phyloP scores from a whole-genome alignment of 2,329 filamentous ascomycete genomes.

The Didymella glomerata region DNA sequence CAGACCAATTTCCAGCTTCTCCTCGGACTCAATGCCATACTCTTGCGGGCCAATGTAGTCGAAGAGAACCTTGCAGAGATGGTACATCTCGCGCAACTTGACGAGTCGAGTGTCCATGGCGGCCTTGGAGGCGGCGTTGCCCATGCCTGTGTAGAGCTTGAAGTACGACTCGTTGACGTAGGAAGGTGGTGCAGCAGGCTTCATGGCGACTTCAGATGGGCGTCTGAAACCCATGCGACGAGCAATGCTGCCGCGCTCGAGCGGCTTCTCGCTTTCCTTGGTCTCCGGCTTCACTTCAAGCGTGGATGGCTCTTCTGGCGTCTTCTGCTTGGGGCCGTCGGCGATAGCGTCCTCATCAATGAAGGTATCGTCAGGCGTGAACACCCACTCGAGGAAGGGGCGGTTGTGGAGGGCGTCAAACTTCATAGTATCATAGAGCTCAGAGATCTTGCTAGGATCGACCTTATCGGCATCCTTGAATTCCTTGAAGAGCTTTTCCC shows the following conservation, averaged over 20 bases:
- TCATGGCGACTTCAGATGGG: conserved; percentile 55
- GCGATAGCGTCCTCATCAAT: conserved; percentile 67
- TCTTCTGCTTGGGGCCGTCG: conserved; percentile 46
- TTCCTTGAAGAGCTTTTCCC: conserved; percentile 97
- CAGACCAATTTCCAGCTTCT: conserved; percentile 98
- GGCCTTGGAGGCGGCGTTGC: conserved; percentile 65
- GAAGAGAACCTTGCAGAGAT: conserved; percentile 91
- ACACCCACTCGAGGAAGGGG: conserved; percentile 96
- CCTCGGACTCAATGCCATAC: conserved; percentile 92
- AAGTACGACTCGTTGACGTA: conserved; percentile 75
- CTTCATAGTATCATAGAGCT: conserved; percentile 99
- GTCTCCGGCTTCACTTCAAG: conserved; percentile 34
- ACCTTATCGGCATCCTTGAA: conserved; percentile 98
- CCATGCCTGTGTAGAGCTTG: conserved; percentile 83
- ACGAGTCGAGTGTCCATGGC: conserved; percentile 87
- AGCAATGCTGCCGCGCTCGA: conserved; percentile 51
- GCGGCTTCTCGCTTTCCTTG: conserved; percentile 51
- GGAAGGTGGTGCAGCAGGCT: conserved; percentile 33
- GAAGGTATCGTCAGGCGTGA: conserved; percentile 83
- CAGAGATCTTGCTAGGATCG: conserved; percentile 97
- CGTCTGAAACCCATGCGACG: conserved; percentile 63
- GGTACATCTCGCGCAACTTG: conserved; percentile 91
- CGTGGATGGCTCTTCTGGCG: conserved; percentile 38
- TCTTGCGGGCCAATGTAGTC: conserved; percentile 99
- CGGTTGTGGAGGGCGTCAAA: conserved; percentile 98